These are phyloP conservation scores for Penstemon eatonii DNA, from an alignment of 257 asterid species.

Conservation along the genomic window DNA sequence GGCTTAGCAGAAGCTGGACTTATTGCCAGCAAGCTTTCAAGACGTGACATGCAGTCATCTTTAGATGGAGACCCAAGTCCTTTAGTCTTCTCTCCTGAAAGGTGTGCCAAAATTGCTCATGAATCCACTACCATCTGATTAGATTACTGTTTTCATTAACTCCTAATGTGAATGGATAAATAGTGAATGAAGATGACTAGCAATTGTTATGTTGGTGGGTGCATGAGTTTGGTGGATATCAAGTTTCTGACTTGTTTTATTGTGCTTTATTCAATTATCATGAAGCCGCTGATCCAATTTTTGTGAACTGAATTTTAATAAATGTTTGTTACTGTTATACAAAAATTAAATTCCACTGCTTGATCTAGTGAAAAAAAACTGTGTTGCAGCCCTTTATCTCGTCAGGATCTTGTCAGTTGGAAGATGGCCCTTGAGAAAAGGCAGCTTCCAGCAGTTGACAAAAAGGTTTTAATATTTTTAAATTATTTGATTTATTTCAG, in stretches of 20 bases:
- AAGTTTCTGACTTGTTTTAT: conserved; percentile 15
- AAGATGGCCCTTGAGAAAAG: conserved; percentile 92
- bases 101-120: conserved; percentile 41
- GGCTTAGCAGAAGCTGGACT: conserved; percentile 99
- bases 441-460: conserved; percentile 80
- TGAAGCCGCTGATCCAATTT: conserved; percentile 6
- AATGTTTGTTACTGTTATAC: conserved; percentile 18
- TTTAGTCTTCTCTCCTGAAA: conserved; percentile 79
- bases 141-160: conserved; percentile 6
- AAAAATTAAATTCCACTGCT: conserved; percentile 18
- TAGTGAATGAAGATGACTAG: conserved; percentile 16
- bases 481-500: conserved; percentile 18
- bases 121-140: conserved; percentile 23
- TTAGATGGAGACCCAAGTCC: conserved; percentile 65
- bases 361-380: conserved; percentile 24
- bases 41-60: conserved; percentile 75
- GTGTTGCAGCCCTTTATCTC: conserved; percentile 73
- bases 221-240: conserved; percentile 15
- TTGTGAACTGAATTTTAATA: conserved; percentile 3
- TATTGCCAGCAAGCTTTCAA: conserved; percentile 95
- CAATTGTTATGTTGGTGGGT: conserved; percentile 7
- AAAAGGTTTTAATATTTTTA: conserved; percentile 56
- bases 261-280: conserved; percentile 10
- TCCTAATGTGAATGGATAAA: conserved; percentile 9
- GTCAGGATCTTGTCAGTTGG: conserved; percentile 99